phyloP scores from a whole-genome alignment of 2,329 filamentous ascomycete genomes.

The Didymella sp. region DNA sequence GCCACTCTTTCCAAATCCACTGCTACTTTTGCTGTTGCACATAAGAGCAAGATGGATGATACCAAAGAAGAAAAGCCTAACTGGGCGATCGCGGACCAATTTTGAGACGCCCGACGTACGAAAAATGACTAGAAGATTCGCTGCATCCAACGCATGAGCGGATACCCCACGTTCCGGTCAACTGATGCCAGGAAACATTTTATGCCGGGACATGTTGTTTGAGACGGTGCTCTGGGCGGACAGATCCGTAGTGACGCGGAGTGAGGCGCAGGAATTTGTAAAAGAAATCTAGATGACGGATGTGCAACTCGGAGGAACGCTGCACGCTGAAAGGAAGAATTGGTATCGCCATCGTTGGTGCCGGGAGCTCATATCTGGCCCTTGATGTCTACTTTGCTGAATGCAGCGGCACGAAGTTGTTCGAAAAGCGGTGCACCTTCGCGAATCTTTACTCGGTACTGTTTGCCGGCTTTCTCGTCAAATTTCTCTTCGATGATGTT shows the following conservation, averaged over 20 bases:
- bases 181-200: constrained; percentile 30
- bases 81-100: constrained; percentile 20
- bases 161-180: constrained; percentile 42
- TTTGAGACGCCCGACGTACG: constrained; percentile 41
- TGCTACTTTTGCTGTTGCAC: constrained; percentile 21
- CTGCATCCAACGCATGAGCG: constrained; percentile 41
- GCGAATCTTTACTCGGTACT: constrained; percentile 63
- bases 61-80: constrained; percentile 24
- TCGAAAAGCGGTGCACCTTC: constrained; percentile 73
- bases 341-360: constrained; percentile 6
- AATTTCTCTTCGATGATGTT: constrained; percentile 76
- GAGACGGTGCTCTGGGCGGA: constrained; percentile 24
- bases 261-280: constrained; percentile 33
- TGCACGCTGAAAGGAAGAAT: constrained; percentile 8
- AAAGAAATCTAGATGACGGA: constrained; percentile 22
- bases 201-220: constrained; percentile 31
- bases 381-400: constrained; percentile 93
- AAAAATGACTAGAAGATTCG: constrained; percentile 40
- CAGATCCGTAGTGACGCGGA: constrained; percentile 30
- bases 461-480: constrained; percentile 53
- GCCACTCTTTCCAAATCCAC: constrained; percentile 21
- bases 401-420: constrained; percentile 72
- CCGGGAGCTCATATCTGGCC: constrained; percentile 78
- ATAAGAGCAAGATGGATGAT: constrained; percentile 3
- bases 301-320: constrained; percentile 20